A percentile compares a stretch with the other conserved stretches of the same genome.
Conservation (phyloP, 2,329 filamentous ascomycete species). For the Raffaelea ambrosiae region DNA sequence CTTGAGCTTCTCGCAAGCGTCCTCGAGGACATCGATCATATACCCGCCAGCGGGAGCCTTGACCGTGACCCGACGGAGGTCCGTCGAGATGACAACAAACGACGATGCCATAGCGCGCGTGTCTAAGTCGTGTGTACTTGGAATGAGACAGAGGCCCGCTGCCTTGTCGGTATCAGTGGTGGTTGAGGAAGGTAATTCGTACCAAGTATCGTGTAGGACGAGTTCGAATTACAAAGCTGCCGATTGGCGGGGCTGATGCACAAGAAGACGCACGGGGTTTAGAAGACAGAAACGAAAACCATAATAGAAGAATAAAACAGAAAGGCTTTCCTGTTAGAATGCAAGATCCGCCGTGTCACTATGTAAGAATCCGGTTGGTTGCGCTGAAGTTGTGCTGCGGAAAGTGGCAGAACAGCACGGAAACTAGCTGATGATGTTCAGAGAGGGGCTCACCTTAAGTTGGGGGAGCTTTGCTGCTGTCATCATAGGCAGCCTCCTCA, state of each 20-base stretch:
- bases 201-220: no score
- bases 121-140: not conserved
- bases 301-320: constrained; percentile 28
- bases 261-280: not conserved
- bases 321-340: constrained; percentile 50
- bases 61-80: constrained; percentile 67
- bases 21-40: constrained; percentile 74
- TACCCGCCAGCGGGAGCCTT: constrained; percentile 78
- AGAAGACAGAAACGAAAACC: no score
- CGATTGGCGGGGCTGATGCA: not conserved
- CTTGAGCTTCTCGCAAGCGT: constrained; percentile 79
- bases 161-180: no score
- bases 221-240: not conserved
- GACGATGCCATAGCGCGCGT: constrained; percentile 65
- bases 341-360: no score
- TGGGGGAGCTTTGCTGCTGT: no score
- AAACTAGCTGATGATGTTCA: not conserved
- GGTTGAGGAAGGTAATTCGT: no score
- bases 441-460: not conserved
- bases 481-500: no score
- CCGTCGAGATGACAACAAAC: constrained; percentile 78
- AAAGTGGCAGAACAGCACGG: constrained; percentile 8
- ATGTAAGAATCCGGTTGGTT: no score
- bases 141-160: no score
- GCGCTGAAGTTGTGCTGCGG: constrained; percentile 2